Percentiles rank a stretch among this genome's conserved stretches.
These are phyloP conservation scores for Cystobasidiopsis lactophilus DNA, from an alignment of 768 basidiomycete genomes.

Conservation along the genomic window DNA sequence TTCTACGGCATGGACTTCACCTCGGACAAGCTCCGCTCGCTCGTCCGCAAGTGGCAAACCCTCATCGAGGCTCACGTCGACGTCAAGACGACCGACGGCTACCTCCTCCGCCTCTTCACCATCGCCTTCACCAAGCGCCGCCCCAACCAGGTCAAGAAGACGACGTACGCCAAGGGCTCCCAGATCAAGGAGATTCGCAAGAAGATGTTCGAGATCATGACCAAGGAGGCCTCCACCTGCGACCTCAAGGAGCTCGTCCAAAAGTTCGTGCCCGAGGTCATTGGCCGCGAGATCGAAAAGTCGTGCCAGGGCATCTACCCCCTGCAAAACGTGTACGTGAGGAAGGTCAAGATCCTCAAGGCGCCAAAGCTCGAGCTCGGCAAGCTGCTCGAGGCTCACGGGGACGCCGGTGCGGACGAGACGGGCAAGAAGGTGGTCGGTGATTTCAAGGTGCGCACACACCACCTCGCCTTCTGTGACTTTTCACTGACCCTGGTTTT, in stretches of 20 bases:
- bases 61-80: constrained; percentile 98
- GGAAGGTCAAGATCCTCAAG: constrained; percentile 98
- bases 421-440: constrained; percentile 55
- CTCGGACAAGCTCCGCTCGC: constrained; percentile 96
- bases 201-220: constrained; percentile 99
- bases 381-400: constrained; percentile 90
- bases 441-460: constrained; percentile 5
- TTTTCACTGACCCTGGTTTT: too few relatives aligned
- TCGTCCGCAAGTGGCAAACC: constrained; percentile 99
- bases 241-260: constrained; percentile 84
- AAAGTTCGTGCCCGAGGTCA: constrained; percentile 97
- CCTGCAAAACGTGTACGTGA: constrained; percentile 93
- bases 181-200: constrained; percentile 94
- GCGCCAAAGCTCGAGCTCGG: constrained; percentile 74
- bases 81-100: constrained; percentile 97
- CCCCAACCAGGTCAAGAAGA: constrained; percentile 90
- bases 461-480: too few relatives aligned
- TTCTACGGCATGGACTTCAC: constrained; percentile 99
- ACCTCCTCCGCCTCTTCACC: constrained; percentile 94
- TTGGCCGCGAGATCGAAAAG: constrained; percentile 99
- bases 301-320: constrained; percentile 89
- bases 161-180: constrained; percentile 85
- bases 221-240: constrained; percentile 75
- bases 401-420: constrained; percentile 90
- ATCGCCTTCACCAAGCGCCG: constrained; percentile 98